phyloP scores from a whole-genome alignment of 176 grass and related monocot genomes.

The Phoenix roebelenii region DNA sequence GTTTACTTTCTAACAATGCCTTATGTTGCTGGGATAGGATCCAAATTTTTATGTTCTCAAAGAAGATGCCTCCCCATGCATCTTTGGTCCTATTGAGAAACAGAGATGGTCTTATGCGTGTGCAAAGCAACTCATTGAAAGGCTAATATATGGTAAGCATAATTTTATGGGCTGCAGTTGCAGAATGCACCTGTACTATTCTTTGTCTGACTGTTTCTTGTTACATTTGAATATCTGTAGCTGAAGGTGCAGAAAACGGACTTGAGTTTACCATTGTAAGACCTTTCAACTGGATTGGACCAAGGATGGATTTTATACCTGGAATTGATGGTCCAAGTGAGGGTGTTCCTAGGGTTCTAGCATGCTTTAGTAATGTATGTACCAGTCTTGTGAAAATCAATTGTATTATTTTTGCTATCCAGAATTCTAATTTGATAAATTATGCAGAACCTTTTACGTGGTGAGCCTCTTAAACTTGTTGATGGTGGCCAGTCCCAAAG shows the following conservation, averaged over 20 bases:
- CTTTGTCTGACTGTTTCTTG: constrained; percentile 7
- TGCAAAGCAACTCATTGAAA: constrained; percentile 93
- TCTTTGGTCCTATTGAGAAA: constrained; percentile 88
- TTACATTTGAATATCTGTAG: constrained; percentile 30
- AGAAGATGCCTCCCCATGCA: constrained; percentile 88
- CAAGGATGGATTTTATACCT: constrained; percentile 99
- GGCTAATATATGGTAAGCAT: constrained; percentile 74
- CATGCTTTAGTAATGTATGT: constrained; percentile 96
- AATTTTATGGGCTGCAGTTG: neutral
- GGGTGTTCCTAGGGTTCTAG: constrained; percentile 90
- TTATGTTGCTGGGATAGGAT: constrained; percentile 35
- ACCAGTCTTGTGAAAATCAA: neutral
- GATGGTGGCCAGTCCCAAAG: constrained; percentile 84
- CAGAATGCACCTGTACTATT: constrained; percentile 2
- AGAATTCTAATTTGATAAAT: neutral
- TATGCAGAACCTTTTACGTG: constrained; percentile 73
- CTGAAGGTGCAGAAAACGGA: constrained; percentile 81
- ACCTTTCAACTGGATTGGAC: constrained; percentile 98
- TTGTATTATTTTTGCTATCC: neutral
- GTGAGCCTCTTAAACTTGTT: constrained; percentile 81
- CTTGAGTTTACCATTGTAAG: constrained; percentile 93
- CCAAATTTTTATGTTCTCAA: constrained; percentile 81
- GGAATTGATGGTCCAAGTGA: constrained; percentile 94
- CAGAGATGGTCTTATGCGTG: constrained; percentile 94
- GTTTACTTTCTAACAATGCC: too few species aligned